Evolutionary conservation across 306 rosid genomes (phyloP).

Genomic region (Cajanus cajan): DNA sequence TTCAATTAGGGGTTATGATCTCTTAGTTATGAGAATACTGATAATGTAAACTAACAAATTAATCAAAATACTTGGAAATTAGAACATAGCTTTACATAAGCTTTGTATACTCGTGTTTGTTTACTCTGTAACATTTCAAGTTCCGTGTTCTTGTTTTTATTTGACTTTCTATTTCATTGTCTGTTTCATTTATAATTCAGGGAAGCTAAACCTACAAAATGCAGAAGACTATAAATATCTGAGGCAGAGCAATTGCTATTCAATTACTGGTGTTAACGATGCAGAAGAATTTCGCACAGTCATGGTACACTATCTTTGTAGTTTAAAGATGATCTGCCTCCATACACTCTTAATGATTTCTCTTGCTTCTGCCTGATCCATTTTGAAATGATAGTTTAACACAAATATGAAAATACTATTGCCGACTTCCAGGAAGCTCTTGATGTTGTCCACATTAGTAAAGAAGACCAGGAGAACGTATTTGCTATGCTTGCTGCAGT

Average conservation of each 20-base stretch:
- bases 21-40: not conserved
- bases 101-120: not conserved
- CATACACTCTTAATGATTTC: not conserved
- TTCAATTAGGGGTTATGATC: conserved; percentile 5
- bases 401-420: conserved; percentile 24
- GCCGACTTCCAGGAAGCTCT: conserved; percentile 75
- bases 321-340: conserved; percentile 23
- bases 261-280: conserved; percentile 71
- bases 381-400: conserved; percentile 12
- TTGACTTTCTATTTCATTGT: not conserved
- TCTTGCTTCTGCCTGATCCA: not conserved
- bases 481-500: conserved; percentile 98
- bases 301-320: conserved; percentile 45
- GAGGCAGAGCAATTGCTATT: conserved; percentile 77
- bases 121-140: not conserved
- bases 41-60: not conserved
- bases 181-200: conserved; percentile 45
- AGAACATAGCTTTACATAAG: not conserved
- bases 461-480: conserved; percentile 78
- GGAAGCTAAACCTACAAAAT: conserved; percentile 61
- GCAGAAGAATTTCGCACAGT: conserved; percentile 72
- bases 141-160: conserved; percentile 11
- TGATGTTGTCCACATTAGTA: conserved; percentile 79
- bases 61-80: not conserved
- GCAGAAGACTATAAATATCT: conserved; percentile 76